Evolutionary conservation across 495 filamentous ascomycete species (phyloP), one percentile per base, ranked within the genome.

Genomic region (Usnea hakonensis): DNA sequence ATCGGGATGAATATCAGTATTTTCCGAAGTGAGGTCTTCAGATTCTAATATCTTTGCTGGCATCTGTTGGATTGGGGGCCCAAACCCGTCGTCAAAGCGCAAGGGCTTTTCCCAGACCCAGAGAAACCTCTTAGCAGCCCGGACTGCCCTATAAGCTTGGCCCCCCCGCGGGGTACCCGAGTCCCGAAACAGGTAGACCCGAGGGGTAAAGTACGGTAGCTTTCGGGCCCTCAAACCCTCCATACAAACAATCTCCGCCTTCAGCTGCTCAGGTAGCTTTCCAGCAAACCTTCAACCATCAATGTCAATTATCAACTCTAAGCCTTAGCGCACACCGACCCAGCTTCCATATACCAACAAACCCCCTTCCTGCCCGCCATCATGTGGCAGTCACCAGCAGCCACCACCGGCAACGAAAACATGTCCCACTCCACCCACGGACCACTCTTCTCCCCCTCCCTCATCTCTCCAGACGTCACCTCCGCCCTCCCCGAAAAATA

Each of bases 401-500:
- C 65, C 43, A 40, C 57, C 50, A 55, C 68, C 17, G 54, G 54
- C 36, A 36, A 52, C 43, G 48, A 54, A 17, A 64, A 57, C 53
- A 55, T 61, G 35, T 53, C 69, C 74, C 81, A 77, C 78, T 78
- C 67, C 71, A 82, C 70, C 79, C 85, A 72, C 62, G 72, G 76
- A 44, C 83, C 83, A 17, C 88, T 96, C 72, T 96, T 96, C 81
- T 79, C 84, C 28, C 67, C 85, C 61, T 74, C 83, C 62, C 85
- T 97, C 56, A 87, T 97, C 73, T 90, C 91, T 17, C 84, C 90
- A 26, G 74, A 78, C 40, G 88, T 96, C 57, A 75, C 84, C 60
- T 76, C 86, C 37, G 75, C 77, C 28, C 85, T 97, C 0, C 93
- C 94, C 35, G 77, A 84, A 64, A 84, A 86, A 68, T 97, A 97